Evolutionary conservation across 495 filamentous ascomycete species (phyloP).

Genomic region (Aspergillus mulundensis): DNA sequence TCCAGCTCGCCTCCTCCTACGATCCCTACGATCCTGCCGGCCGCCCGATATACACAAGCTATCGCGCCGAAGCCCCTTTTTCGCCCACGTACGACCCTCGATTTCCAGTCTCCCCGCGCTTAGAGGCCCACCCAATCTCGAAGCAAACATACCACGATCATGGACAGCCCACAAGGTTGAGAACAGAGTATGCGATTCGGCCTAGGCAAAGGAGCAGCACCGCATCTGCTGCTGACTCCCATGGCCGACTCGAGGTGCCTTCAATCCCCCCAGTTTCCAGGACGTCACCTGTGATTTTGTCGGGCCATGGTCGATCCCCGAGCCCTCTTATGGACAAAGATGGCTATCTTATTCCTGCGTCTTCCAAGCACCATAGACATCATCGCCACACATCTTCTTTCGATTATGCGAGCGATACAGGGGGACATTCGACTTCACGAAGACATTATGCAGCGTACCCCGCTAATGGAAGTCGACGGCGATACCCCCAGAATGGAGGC

Average conservation of each 20-base stretch:
- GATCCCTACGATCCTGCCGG: conserved; percentile 31
- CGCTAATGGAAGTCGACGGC: conserved; percentile 21
- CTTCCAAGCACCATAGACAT: conserved; percentile 24
- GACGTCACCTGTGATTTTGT: conserved; percentile 26
- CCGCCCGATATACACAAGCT: conserved; percentile 30
- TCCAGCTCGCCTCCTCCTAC: conserved; percentile 35
- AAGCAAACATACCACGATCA: conserved; percentile 34
- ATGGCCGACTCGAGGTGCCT: conserved; percentile 22
- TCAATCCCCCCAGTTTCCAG: conserved; percentile 24
- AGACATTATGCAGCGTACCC: conserved; percentile 22
- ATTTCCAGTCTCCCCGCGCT: conserved; percentile 20
- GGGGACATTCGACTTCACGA: conserved; percentile 20
- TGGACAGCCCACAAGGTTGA: conserved; percentile 29
- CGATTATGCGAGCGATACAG: conserved; percentile 42
- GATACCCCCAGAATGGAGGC: conserved; percentile 29
- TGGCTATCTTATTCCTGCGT: conserved; percentile 26
- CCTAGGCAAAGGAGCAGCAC: conserved; percentile 39
- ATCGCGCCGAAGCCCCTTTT: conserved; percentile 35
- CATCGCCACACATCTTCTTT: conserved; percentile 33
- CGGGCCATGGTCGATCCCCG: conserved; percentile 24
- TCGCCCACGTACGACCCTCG: conserved; percentile 27
- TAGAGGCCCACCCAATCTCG: conserved; percentile 38
- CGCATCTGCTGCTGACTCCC: conserved; percentile 26
- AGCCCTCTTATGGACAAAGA: conserved; percentile 31
- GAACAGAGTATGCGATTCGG: conserved; percentile 43